phyloP scores from a whole-genome alignment of 768 basidiomycete genomes.

The Leccinum broughii region DNA sequence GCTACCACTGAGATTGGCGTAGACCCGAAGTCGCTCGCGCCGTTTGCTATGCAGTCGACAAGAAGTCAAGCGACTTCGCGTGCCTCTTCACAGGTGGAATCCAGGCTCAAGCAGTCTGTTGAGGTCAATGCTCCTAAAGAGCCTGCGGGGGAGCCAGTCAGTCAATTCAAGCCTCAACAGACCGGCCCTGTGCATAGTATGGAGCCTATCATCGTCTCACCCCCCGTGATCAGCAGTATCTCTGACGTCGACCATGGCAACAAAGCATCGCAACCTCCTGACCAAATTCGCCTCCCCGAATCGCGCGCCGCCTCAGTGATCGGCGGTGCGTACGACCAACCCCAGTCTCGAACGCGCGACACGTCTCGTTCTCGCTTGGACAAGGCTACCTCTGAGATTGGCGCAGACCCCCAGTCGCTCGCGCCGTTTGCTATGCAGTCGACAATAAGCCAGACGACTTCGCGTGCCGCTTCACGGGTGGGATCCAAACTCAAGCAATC shows the following conservation, averaged over 20 bases:
- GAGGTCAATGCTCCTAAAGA: slow-evolving; percentile 4
- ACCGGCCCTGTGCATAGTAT: not conserved
- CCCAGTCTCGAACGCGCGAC: slow-evolving; percentile 19
- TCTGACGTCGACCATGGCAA: slow-evolving; percentile 1
- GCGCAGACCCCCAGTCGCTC: slow-evolving; percentile 11
- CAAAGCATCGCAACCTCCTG: slow-evolving; percentile 14
- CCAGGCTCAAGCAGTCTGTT: slow-evolving; percentile 5
- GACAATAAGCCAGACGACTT: slow-evolving; percentile 1
- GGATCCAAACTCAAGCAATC: slow-evolving; percentile 6
- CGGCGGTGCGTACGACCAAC: slow-evolving; percentile 27
- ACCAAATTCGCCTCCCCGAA: slow-evolving; percentile 26
- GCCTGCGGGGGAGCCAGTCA: not conserved
- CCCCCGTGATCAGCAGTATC: too few relatives aligned
- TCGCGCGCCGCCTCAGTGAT: slow-evolving; percentile 35
- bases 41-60: slow-evolving; percentile 5
- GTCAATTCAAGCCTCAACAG: not conserved
- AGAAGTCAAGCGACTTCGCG: slow-evolving; percentile 8
- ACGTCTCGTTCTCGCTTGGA: slow-evolving; percentile 14
- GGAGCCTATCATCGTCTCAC: not conserved
- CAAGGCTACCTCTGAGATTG: slow-evolving; percentile 28
- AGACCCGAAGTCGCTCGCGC: slow-evolving; percentile 7
- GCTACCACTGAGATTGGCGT: slow-evolving; percentile 27
- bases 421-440: slow-evolving; percentile 9
- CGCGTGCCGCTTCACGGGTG: slow-evolving; percentile 6
- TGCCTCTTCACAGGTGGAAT: slow-evolving; percentile 1